Conservation (phyloP, 2,329 filamentous ascomycete species). For the Aspergillus bombycis region DNA sequence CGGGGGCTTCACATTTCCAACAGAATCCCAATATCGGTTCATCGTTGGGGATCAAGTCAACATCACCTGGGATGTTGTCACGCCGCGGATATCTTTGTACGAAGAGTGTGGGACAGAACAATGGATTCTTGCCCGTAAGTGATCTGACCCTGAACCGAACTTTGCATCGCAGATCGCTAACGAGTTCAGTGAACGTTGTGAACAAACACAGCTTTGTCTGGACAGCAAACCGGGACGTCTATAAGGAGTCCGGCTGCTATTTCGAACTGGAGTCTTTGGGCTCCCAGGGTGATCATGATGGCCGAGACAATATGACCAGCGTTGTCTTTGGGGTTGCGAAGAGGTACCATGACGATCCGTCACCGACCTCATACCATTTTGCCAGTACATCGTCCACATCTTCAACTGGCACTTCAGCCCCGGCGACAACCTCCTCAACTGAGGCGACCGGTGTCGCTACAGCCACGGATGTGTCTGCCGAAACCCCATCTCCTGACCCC, state of each 20-base stretch:
- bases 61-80: conserved; percentile 12
- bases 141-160: background rate
- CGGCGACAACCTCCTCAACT: background rate
- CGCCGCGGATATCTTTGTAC: conserved; percentile 10
- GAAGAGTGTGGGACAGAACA: background rate
- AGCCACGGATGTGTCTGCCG: background rate
- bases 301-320: background rate
- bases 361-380: conserved; percentile 9
- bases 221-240: conserved; percentile 9
- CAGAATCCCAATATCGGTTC: background rate
- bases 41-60: conserved; percentile 12
- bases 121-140: background rate
- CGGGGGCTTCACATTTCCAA: conserved; percentile 9
- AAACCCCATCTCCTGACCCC: background rate
- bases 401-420: background rate
- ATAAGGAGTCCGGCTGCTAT: conserved; percentile 5
- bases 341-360: conserved; percentile 7
- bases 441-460: background rate
- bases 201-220: conserved; percentile 12
- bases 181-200: background rate
- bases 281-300: background rate
- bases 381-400: background rate
- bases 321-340: conserved; percentile 6
- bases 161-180: background rate
- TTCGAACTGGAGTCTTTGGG: conserved; percentile 9